Percentiles rank a stretch among this genome's conserved stretches.
Evolutionary conservation across 2,329 filamentous ascomycete species (phyloP).

Genomic region (Drechslera avenae): DNA sequence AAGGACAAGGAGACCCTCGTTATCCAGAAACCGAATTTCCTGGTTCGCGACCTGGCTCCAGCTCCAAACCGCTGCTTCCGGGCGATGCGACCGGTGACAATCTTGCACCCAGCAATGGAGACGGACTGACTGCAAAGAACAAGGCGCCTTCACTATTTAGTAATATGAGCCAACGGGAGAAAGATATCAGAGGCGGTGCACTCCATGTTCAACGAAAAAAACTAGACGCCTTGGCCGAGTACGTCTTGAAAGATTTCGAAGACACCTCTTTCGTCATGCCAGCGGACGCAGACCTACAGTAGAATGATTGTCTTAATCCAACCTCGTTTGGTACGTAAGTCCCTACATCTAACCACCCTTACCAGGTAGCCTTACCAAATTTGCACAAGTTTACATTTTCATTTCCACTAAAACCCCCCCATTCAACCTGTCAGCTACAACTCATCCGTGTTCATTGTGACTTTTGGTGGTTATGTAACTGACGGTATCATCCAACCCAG

Average conservation of each 20-base stretch:
- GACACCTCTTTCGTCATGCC: conserved; percentile 56
- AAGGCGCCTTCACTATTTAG: conserved; percentile 43
- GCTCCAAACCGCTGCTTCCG: conserved; percentile 6
- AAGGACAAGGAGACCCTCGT: conserved; percentile 48
- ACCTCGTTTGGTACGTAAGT: not conserved
- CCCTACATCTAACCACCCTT: not conserved
- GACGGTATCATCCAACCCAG: too few species aligned
- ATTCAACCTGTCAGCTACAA: too few species aligned
- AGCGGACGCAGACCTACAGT: conserved; percentile 47
- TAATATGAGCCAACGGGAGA: conserved; percentile 46
- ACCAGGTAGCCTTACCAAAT: not conserved
- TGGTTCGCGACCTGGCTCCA: conserved; percentile 11
- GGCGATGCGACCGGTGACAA: conserved; percentile 12
- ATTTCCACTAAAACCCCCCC: not conserved
- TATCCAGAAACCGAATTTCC: conserved; percentile 39
- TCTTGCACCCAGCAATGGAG: conserved; percentile 7
- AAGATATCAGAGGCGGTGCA: conserved; percentile 46
- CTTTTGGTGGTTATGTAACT: too few species aligned
- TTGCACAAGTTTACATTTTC: not conserved
- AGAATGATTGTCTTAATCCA: too few species aligned
- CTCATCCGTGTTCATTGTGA: not conserved
- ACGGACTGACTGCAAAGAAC: conserved; percentile 16
- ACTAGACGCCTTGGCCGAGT: conserved; percentile 53
- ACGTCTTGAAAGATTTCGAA: conserved; percentile 52
- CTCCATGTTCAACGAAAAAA: conserved; percentile 57